Percentiles rank a stretch among this genome's conserved stretches.
Conservation (phyloP, 1,284 basidiomycete species). For the Tylopilus orsonianus region DNA sequence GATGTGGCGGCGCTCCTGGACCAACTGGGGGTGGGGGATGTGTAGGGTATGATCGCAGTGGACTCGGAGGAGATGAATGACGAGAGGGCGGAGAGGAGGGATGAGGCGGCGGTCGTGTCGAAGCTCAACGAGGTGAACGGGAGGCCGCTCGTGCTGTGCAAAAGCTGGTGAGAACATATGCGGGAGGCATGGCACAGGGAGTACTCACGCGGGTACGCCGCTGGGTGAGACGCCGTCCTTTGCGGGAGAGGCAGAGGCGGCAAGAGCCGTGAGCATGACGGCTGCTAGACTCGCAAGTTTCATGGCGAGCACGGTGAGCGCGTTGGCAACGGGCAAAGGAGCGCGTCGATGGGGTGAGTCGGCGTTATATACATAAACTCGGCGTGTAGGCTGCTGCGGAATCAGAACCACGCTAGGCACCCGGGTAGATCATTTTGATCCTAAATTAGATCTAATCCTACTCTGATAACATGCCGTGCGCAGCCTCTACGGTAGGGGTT, state of each 20-base stretch:
- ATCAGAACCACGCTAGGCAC: not conserved
- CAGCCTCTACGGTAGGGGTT: too few relatives aligned
- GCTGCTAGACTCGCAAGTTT: constrained; percentile 4
- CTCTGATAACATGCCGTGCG: too few relatives aligned
- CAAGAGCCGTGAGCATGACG: constrained; percentile 7
- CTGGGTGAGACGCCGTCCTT: constrained; percentile 8
- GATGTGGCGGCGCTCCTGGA: not conserved
- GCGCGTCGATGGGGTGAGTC: not conserved
- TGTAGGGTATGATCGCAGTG: constrained; percentile 16
- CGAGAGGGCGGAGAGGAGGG: constrained; percentile 21
- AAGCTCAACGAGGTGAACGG: constrained; percentile 22
- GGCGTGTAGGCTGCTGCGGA: constrained; percentile 5
- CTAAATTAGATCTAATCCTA: too few relatives aligned
- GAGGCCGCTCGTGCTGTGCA: constrained; percentile 20
- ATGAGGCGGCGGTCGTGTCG: constrained; percentile 25
- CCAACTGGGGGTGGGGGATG: not conserved
- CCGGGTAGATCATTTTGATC: constrained; percentile 4
- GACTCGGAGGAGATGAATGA: constrained; percentile 32
- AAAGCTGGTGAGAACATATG: not conserved
- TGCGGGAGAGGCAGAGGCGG: constrained; percentile 7
- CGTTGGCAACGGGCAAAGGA: not conserved
- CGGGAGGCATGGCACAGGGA: too few relatives aligned
- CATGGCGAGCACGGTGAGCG: constrained; percentile 8
- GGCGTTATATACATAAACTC: constrained; percentile 2
- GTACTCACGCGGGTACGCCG: constrained; percentile 26